Evolutionary conservation across 2,329 filamentous ascomycete genomes (phyloP), one percentile per base, ranked within the genome.

Genomic region (Aspergillus sclerotialis): DNA sequence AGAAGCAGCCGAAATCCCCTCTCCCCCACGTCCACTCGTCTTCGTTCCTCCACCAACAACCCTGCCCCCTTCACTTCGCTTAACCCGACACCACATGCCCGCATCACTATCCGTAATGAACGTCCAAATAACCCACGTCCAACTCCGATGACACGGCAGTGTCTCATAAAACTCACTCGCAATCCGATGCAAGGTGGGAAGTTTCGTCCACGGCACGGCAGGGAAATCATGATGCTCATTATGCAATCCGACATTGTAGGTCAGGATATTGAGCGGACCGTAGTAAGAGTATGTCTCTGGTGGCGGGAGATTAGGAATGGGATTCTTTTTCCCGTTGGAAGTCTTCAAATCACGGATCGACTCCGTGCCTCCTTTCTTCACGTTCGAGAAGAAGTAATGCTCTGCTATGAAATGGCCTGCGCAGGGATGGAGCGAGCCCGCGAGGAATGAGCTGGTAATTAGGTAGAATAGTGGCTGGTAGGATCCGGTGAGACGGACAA

Each of bases 181-280:
- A 37, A 93, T 84, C 43, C 78, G 67, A 55, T 89, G 79, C 35
- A 98, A 70, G 55, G 72, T 73, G 35, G 81, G 84, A 25, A 98
- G 73, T 19, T 83, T 74, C 7, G 88, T 95, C 92, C 92, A 98
- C 0, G 92, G 90, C 30, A 98, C 78, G 30, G 92, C 92, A 8
- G 92, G 92, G 67, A 98, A 98, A 63, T 98, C 92, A 62, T 98
- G 92, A 65, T 98, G 92, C 70, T 98, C 92, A 60, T 98, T 98
- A 70, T 98, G 92, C 54, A 95, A 69, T 34, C 92, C 92, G 29
- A 98, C 92, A 52, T 98, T 98, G 72, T 96, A 98, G 1, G 89
- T 94, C 32, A 98, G 66, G 52, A 88, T 65, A 67, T 98, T 98
- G 45, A 96, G 75, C 1, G 84, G 78, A 0, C 92, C 92, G 59